A percentile compares a stretch with the other conserved stretches of the same genome.
These are phyloP conservation scores for Byssothecium circinans DNA, from an alignment of 2,329 filamentous ascomycete genomes.

Conservation along the genomic window DNA sequence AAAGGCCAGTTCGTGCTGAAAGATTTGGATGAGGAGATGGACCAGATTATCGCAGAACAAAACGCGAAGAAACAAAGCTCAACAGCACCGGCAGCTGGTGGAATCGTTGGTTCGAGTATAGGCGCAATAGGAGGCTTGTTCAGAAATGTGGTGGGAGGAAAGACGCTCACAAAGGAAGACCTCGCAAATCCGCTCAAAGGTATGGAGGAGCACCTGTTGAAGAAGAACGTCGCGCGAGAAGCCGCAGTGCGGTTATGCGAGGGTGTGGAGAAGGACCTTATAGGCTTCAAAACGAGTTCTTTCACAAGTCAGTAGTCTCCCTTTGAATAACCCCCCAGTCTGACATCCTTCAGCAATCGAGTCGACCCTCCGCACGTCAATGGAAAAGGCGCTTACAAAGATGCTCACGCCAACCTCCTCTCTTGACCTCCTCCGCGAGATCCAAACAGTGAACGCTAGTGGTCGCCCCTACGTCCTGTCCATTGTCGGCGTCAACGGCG, in stretches of 20 bases:
- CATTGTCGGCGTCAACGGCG: constrained; percentile 96
- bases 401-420: constrained; percentile 96
- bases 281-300: constrained; percentile 86
- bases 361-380: constrained; percentile 77
- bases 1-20: constrained; percentile 94
- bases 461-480: constrained; percentile 92
- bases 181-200: constrained; percentile 89
- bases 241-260: constrained; percentile 89
- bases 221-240: constrained; percentile 95
- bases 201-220: constrained; percentile 92
- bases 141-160: constrained; percentile 92
- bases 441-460: constrained; percentile 70
- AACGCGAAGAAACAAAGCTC: constrained; percentile 56
- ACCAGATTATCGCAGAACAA: constrained; percentile 82
- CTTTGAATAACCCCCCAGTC: constrained; percentile 2
- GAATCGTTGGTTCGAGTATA: constrained; percentile 76
- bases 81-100: constrained; percentile 39
- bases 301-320: constrained; percentile 67
- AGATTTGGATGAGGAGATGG: constrained; percentile 90
- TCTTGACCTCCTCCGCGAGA: constrained; percentile 90
- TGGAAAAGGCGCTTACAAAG: constrained; percentile 89
- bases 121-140: constrained; percentile 86
- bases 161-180: constrained; percentile 85
- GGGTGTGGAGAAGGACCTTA: constrained; percentile 84
- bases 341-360: constrained; percentile 62